These are phyloP conservation scores for Salvia splendens DNA, from an alignment of 257 asterid genomes.

Conservation along the genomic window DNA sequence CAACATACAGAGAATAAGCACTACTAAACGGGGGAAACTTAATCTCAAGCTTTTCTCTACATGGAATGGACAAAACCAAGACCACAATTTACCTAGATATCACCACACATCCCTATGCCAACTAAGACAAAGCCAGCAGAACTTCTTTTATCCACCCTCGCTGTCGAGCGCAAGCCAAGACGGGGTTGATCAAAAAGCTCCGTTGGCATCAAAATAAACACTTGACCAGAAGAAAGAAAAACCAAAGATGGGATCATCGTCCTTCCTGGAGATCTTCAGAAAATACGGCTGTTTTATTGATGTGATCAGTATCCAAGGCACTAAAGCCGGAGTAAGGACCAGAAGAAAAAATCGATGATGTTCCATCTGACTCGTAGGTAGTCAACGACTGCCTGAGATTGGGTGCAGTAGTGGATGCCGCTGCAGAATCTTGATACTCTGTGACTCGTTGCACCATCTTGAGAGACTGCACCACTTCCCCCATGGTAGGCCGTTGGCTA, in stretches of 20 bases:
- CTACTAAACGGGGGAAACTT: constrained; percentile 36
- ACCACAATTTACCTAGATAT: too few species aligned
- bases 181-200: constrained; percentile 18
- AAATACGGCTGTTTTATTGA: constrained; percentile 64
- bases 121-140: not conserved
- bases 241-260: constrained; percentile 40
- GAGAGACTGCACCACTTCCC: constrained; percentile 96
- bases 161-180: not conserved
- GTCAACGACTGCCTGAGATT: constrained; percentile 89
- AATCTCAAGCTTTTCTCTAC: constrained; percentile 44
- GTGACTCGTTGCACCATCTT: constrained; percentile 88
- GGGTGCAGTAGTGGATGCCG: constrained; percentile 52
- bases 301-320: constrained; percentile 61
- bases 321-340: constrained; percentile 88
- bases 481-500: constrained; percentile 90
- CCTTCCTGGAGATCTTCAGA: constrained; percentile 99
- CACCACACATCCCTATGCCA: too few species aligned
- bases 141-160: constrained; percentile 8
- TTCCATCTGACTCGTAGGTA: constrained; percentile 84
- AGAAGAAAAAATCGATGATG: constrained; percentile 91
- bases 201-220: constrained; percentile 4
- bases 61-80: constrained; percentile 32
- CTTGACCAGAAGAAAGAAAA: not conserved
- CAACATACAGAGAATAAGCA: constrained; percentile 49
- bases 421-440: constrained; percentile 63